These are phyloP conservation scores for Medakamo hakoo DNA, from an alignment of 139 green algal species.

Conservation along the genomic window DNA sequence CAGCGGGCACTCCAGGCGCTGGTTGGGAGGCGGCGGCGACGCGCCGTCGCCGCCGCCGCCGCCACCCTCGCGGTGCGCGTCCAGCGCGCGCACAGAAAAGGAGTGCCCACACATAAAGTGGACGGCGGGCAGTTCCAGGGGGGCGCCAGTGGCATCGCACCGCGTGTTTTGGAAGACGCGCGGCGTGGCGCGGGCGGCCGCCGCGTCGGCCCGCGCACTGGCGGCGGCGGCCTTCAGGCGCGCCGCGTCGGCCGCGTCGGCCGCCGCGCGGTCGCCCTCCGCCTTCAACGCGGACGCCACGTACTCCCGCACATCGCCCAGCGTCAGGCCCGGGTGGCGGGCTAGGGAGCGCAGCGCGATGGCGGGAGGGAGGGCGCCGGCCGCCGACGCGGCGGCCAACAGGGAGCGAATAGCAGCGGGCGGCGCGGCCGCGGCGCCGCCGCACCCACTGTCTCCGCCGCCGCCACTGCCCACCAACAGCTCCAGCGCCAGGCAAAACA, in stretches of 20 bases:
- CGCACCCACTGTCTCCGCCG: constrained; percentile 16
- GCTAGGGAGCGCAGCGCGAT: neutral
- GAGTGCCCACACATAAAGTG: constrained; percentile 94
- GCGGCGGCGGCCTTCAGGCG: constrained; percentile 42
- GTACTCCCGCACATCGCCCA: neutral
- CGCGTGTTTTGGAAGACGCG: constrained; percentile 72
- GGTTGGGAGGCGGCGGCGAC: neutral
- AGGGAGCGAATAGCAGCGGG: neutral
- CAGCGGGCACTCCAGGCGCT: constrained; percentile 59
- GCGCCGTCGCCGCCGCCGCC: neutral
- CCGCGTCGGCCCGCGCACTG: neutral
- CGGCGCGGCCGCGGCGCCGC: neutral
- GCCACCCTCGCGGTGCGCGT: constrained; percentile 41
- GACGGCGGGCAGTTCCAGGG: constrained; percentile 82
- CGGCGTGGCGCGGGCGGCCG: constrained; percentile 22
- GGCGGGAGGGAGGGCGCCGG: neutral
- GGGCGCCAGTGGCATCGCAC: constrained; percentile 47
- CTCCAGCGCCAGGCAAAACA: constrained; percentile 71
- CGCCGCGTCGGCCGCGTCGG: constrained; percentile 49
- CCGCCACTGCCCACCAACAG: constrained; percentile 33
- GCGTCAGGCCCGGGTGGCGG: too few species aligned
- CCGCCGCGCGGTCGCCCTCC: constrained; percentile 15
- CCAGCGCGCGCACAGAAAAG: constrained; percentile 76
- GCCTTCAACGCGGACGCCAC: constrained; percentile 20
- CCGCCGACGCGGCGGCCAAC: neutral